phyloP scores from a whole-genome alignment of 2,329 filamentous ascomycete genomes.

The Phialophora expanda region DNA sequence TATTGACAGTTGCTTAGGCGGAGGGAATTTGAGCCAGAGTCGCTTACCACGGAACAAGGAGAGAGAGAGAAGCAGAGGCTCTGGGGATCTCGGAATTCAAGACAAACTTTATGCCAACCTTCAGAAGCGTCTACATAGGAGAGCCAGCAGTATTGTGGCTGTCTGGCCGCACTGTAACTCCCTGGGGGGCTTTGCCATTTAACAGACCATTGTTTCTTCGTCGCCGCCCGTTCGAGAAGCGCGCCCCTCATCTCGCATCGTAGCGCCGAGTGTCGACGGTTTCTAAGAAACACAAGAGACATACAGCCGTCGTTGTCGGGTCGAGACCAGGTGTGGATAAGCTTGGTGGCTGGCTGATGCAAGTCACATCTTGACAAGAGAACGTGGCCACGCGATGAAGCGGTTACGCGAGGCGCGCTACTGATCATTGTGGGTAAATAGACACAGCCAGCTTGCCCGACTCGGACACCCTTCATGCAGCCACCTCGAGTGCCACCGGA shows the following conservation, averaged over 20 bases:
- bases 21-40: neutral
- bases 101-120: neutral
- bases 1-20: neutral
- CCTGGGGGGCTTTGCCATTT: neutral
- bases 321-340: neutral
- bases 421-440: neutral
- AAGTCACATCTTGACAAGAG: neutral
- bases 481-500: neutral
- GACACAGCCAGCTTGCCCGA: neutral
- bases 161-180: neutral
- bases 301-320: neutral
- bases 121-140: neutral
- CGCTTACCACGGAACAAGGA: neutral
- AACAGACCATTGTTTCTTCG: neutral
- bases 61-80: neutral
- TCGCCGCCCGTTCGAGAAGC: neutral
- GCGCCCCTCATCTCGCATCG: neutral
- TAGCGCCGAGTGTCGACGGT: neutral
- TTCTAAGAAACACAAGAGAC: neutral
- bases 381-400: neutral
- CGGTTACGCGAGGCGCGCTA: neutral
- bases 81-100: neutral
- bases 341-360: neutral
- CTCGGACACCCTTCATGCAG: neutral
- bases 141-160: neutral